phyloP scores from a whole-genome alignment of 2,329 filamentous ascomycete genomes.

The Xylariaceae sp. region DNA sequence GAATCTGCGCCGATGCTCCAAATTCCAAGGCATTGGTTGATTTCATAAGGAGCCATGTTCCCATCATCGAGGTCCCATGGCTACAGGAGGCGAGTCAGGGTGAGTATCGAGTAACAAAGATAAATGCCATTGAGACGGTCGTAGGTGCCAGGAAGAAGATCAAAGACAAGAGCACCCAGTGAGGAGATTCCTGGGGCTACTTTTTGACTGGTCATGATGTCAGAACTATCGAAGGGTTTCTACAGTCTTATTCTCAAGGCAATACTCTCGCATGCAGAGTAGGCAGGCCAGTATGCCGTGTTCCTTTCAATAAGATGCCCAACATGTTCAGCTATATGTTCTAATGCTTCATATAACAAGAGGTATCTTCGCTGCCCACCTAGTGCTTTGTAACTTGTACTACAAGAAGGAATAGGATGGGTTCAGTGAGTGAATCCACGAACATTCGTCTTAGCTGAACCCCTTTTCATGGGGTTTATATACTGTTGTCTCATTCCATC shows the following conservation, averaged over 20 bases:
- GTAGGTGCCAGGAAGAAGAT: constrained; percentile 48
- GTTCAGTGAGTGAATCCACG: background rate
- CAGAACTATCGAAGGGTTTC: background rate
- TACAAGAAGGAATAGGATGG: background rate
- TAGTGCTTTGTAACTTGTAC: too few relatives aligned
- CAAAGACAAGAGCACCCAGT: constrained; percentile 4
- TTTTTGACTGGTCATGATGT: background rate
- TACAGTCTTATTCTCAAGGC: background rate
- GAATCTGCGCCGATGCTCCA: constrained; percentile 62
- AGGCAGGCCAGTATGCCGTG: too few relatives aligned
- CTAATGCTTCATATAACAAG: too few relatives aligned
- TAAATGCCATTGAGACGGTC: constrained; percentile 52
- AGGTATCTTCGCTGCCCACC: too few relatives aligned
- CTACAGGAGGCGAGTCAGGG: constrained; percentile 52
- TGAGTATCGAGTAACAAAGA: constrained; percentile 55
- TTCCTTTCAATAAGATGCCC: too few relatives aligned
- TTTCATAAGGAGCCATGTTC: constrained; percentile 60
- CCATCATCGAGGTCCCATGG: constrained; percentile 63
- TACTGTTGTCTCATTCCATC: too few relatives aligned
- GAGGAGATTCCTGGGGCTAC: background rate
- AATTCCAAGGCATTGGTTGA: constrained; percentile 63
- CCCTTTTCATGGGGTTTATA: background rate
- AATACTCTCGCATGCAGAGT: background rate
- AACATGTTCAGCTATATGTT: too few relatives aligned
- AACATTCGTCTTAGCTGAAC: background rate